Conservation (phyloP, 495 filamentous ascomycete species). For the Podospora tetraspora region DNA sequence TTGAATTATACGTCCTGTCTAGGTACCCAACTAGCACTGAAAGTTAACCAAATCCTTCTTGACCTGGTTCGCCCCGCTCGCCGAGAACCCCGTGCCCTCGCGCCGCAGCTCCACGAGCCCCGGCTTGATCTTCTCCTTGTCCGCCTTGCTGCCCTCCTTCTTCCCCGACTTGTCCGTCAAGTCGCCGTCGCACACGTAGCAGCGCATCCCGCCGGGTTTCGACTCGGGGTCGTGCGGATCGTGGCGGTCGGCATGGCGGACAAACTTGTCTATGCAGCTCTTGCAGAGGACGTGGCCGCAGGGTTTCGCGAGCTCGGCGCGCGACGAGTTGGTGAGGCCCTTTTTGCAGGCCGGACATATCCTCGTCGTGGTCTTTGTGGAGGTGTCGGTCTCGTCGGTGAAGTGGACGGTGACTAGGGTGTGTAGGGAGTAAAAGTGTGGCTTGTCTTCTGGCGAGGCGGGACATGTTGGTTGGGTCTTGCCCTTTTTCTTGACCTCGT, state of each 20-base stretch:
- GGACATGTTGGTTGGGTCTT: constrained; percentile 79
- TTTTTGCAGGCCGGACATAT: constrained; percentile 90
- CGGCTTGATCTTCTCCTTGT: constrained; percentile 57
- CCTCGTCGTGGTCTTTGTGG: constrained; percentile 47
- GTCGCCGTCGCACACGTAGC: constrained; percentile 86
- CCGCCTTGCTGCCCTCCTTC: constrained; percentile 46
- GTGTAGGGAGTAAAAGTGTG: constrained; percentile 79
- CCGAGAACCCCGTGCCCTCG: constrained; percentile 91
- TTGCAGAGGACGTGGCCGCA: constrained; percentile 93
- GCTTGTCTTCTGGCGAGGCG: constrained; percentile 59
- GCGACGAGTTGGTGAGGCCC: constrained; percentile 71
- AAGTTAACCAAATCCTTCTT: constrained; percentile 78
- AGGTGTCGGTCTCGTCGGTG: constrained; percentile 60
- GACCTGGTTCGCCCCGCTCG: constrained; percentile 74
- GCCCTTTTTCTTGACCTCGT: constrained; percentile 54
- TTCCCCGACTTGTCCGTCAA: constrained; percentile 49
- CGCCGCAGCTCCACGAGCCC: constrained; percentile 79
- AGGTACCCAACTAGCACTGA: constrained; percentile 54
- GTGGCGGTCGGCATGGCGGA: constrained; percentile 53
- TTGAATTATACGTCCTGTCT: background rate
- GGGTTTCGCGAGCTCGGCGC: constrained; percentile 81
- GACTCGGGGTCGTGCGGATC: constrained; percentile 60
- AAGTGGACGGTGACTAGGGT: constrained; percentile 75
- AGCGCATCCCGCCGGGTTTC: constrained; percentile 55
- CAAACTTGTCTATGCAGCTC: constrained; percentile 82